Base-by-base conservation (phyloP, 1,139 yeast species). In the Pichia sp. region DNA sequence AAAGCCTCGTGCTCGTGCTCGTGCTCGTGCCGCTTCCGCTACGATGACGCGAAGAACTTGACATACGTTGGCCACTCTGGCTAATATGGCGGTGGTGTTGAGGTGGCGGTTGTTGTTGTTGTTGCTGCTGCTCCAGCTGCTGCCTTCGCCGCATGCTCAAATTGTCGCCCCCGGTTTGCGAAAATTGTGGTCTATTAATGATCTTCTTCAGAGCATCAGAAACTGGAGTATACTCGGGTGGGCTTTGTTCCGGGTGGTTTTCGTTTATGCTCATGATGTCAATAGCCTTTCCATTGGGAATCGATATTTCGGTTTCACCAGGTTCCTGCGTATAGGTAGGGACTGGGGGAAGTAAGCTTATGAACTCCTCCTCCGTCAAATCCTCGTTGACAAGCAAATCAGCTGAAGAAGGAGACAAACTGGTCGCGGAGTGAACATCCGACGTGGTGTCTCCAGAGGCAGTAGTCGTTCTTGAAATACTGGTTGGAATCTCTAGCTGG, bases 141-240 rank as follows among this genome's bases (percentile, higher is more conserved):
- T 46, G 42, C 38, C 55, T 52, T 15, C 55, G 40, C 7, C 38
- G 38, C n/a, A 30, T 11, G 8, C 47, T 34, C 10, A n/a, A 8
- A 16, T 43, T n/a, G 32, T 62, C 61, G 19, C 67, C 69, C 6
- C 69, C 69, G 3, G 68, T 64, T 38, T 60, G 61, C 15, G 67
- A 58, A 47, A 61, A 66, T 23, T 63, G 67, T 1, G 66, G 67
- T 19, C 67, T 56, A 49, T 58, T 52, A 1, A 65, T 58, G 15
- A 58, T 42, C 2, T 53, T 54, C 1, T 58, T 62, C 8, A 60
- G 48, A 2, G 57, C 62, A 1, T 61, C 50, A 1, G 64, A 55
- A 45, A 64, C 57, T 29, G 63, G 65, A 2, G 66, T 57, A 45
- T 67, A 67, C 32, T 54, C 62, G 1, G 70, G 70, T 1, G 70